These are phyloP conservation scores for Chloranthus sessilifolius DNA, from an alignment of 164 flowering plant species.

Conservation along the genomic window DNA sequence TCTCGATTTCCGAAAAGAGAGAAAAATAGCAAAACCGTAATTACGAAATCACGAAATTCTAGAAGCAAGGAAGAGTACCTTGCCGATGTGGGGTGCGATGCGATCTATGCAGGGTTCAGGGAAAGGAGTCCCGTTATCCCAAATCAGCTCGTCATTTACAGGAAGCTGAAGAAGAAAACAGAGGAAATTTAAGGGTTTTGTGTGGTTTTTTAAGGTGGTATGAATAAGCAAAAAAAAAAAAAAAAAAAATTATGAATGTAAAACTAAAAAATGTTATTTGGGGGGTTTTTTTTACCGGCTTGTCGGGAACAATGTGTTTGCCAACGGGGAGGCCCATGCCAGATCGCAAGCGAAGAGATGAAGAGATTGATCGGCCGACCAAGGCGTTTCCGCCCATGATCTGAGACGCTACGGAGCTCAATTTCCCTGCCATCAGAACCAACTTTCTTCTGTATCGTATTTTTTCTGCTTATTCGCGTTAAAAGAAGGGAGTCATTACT, in stretches of 20 bases:
- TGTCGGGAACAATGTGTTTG: slow-evolving; percentile 89
- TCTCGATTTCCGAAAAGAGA: not conserved
- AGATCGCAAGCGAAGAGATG: slow-evolving; percentile 85
- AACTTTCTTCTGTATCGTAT: too few relatives aligned
- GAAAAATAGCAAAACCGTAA: slow-evolving; percentile 2
- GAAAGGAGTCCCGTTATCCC: slow-evolving; percentile 90
- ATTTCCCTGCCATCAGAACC: slow-evolving; percentile 95
- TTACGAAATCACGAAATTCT: too few relatives aligned
- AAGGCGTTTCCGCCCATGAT: slow-evolving; percentile 85
- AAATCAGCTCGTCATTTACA: slow-evolving; percentile 82
- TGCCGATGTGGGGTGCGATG: slow-evolving; percentile 83
- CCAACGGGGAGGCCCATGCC: slow-evolving; percentile 99
- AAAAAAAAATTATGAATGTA: not conserved
- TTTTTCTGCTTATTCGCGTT: too few relatives aligned
- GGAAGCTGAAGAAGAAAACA: slow-evolving; percentile 42
- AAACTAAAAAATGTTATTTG: not conserved
- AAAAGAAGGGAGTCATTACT: too few relatives aligned
- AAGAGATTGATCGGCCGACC: slow-evolving; percentile 55
- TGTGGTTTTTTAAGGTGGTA: too few relatives aligned
- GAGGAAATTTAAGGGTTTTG: slow-evolving; percentile 5
- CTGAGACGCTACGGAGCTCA: slow-evolving; percentile 67
- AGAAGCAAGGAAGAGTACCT: too few relatives aligned
- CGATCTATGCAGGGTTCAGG: slow-evolving; percentile 97
- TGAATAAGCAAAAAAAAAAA: not conserved
- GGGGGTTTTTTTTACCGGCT: slow-evolving; percentile 60